Conservation (phyloP, 2,329 filamentous ascomycete species). For the Triangularia setosa region DNA sequence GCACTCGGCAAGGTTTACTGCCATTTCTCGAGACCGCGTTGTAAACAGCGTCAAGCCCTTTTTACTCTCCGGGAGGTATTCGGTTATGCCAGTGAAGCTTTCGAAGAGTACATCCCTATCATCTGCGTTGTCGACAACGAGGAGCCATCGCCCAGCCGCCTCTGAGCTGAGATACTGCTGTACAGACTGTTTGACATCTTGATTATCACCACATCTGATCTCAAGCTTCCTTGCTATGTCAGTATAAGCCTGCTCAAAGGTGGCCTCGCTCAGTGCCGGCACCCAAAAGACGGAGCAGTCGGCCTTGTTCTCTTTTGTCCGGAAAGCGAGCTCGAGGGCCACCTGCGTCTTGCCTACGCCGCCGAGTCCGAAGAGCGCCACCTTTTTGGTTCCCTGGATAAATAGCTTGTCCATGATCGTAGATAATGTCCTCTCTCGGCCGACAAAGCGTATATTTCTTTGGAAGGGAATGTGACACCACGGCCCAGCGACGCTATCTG, state of each 20-base stretch:
- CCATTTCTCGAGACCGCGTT: constrained; percentile 33
- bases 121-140: constrained; percentile 43
- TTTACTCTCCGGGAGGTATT: constrained; percentile 34
- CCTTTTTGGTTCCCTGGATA: too few species aligned
- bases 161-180: constrained; percentile 33
- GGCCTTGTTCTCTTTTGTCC: constrained; percentile 31
- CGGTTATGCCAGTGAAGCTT: constrained; percentile 19
- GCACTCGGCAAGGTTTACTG: constrained; percentile 25
- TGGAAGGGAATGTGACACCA: too few species aligned
- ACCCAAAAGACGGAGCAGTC: constrained; percentile 44
- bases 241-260: constrained; percentile 37
- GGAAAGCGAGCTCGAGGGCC: constrained; percentile 38
- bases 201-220: constrained; percentile 44
- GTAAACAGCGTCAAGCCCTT: constrained; percentile 36
- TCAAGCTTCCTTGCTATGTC: constrained; percentile 33
- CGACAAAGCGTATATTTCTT: too few species aligned
- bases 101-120: constrained; percentile 30
- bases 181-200: constrained; percentile 59
- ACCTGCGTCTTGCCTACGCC: constrained; percentile 41
- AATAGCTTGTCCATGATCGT: too few species aligned
- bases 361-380: constrained; percentile 35
- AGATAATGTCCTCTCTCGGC: too few species aligned
- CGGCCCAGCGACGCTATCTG: too few species aligned
- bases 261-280: constrained; percentile 35
- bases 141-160: constrained; percentile 34